Conservation (phyloP, 768 basidiomycete species). For the Tylopilus felleus region DNA sequence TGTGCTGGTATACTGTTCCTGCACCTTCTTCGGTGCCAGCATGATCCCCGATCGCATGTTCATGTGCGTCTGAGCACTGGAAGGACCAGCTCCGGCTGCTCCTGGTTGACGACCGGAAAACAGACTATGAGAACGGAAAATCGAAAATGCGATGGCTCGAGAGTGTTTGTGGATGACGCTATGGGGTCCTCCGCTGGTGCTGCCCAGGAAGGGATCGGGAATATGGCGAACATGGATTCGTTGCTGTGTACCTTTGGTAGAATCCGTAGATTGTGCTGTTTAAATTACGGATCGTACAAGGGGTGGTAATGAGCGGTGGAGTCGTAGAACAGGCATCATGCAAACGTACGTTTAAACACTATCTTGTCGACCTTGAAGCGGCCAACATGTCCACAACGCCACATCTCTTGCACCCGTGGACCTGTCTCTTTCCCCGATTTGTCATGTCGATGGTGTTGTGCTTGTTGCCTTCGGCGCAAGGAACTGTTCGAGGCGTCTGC, state of each 20-base stretch:
- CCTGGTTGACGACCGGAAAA: slow-evolving; percentile 18
- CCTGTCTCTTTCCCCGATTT: slow-evolving; percentile 18
- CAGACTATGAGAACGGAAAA: slow-evolving; percentile 59
- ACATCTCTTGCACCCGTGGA: slow-evolving; percentile 50
- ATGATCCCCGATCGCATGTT: slow-evolving; percentile 45
- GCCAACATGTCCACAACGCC: slow-evolving; percentile 63
- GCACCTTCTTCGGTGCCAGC: slow-evolving; percentile 71
- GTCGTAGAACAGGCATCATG: slow-evolving; percentile 17
- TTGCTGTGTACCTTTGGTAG: slow-evolving; percentile 61
- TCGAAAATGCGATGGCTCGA: slow-evolving; percentile 72
- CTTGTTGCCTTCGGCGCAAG: slow-evolving; percentile 23
- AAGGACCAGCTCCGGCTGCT: neutral
- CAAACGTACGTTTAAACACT: slow-evolving; percentile 35
- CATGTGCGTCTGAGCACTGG: slow-evolving; percentile 21
- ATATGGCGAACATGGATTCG: slow-evolving; percentile 61
- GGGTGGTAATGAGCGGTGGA: neutral
- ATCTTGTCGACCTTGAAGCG: slow-evolving; percentile 57
- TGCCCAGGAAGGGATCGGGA: slow-evolving; percentile 44
- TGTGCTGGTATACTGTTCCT: slow-evolving; percentile 74
- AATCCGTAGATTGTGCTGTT: slow-evolving; percentile 41
- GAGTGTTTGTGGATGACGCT: slow-evolving; percentile 82
- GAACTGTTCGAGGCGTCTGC: slow-evolving; percentile 33
- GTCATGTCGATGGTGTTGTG: slow-evolving; percentile 12
- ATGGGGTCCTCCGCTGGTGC: slow-evolving; percentile 51
- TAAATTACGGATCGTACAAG: neutral